Evolutionary conservation across 148 eudicot genomes (phyloP).

Genomic region (Cornus florida): DNA sequence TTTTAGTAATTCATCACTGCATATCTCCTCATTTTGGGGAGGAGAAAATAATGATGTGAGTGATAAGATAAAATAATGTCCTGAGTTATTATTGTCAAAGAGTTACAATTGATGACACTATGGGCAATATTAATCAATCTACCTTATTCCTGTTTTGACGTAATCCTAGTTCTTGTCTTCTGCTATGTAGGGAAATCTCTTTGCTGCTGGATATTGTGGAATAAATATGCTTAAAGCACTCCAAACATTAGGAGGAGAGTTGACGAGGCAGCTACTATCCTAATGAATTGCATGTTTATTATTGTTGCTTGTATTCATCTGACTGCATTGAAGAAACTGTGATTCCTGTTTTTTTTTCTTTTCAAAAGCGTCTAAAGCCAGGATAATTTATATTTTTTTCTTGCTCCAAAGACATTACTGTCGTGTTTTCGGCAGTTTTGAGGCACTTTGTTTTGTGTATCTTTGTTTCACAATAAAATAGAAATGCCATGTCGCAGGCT

Average conservation of each 20-base stretch:
- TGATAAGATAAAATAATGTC: too few species aligned
- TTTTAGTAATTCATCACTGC: background rate
- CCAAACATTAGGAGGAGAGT: constrained; percentile 1
- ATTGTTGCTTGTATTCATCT: background rate
- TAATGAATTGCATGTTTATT: constrained; percentile 4
- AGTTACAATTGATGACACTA: background rate
- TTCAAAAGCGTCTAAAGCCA: background rate
- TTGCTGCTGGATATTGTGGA: constrained; percentile 7
- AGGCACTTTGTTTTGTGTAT: constrained; percentile 1
- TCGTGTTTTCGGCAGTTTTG: constrained; percentile 3
- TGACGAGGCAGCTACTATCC: constrained; percentile 6
- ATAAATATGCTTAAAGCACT: constrained; percentile 3
- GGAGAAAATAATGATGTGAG: background rate
- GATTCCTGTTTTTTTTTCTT: background rate
- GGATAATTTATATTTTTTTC: background rate
- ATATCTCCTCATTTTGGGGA: too few species aligned
- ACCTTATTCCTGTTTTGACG: background rate
- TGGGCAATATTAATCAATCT: too few species aligned
- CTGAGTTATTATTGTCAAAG: background rate
- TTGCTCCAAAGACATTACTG: background rate
- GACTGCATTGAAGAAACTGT: background rate
- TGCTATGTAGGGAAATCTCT: constrained; percentile 11
- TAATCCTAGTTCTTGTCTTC: background rate
- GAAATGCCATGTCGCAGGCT: background rate
- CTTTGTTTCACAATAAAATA: constrained; percentile 2